Evolutionary conservation across 2,329 filamentous ascomycete species (phyloP).

Genomic region (Shiraia sp.): DNA sequence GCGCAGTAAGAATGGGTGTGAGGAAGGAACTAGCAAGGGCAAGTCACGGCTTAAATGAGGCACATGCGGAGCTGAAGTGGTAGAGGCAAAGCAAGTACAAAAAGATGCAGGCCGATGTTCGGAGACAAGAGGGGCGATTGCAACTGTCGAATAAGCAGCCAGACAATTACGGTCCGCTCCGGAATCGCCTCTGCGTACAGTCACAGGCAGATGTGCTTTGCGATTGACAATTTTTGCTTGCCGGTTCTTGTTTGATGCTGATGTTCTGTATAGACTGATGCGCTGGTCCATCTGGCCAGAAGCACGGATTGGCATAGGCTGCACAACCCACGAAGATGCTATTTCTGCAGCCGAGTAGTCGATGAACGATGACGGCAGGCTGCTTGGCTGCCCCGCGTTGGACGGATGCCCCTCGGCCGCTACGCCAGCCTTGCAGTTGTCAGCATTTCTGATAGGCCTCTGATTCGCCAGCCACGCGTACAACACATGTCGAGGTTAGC

Average conservation of each 20-base stretch:
- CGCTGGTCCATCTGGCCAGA: no score
- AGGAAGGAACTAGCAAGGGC: constrained; percentile 7
- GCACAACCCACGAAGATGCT: neutral
- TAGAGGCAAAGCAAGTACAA: constrained; percentile 31
- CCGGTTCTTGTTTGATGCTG: no score
- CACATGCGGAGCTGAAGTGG: constrained; percentile 28
- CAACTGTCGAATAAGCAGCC: constrained; percentile 26
- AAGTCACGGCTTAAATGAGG: constrained; percentile 25
- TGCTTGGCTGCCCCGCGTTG: constrained; percentile 2
- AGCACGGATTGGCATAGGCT: neutral
- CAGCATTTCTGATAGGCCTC: constrained; percentile 15
- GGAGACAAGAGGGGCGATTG: constrained; percentile 26
- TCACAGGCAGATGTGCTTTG: neutral
- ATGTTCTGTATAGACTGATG: no score
- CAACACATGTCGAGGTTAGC: neutral
- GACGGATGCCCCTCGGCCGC: constrained; percentile 3
- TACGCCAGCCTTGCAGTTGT: no score
- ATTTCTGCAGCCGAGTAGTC: no score
- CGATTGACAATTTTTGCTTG: neutral
- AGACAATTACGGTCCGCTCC: constrained; percentile 25
- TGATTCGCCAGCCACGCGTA: constrained; percentile 15
- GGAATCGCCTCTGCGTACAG: constrained; percentile 6
- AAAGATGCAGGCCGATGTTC: constrained; percentile 35
- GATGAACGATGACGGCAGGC: no score
- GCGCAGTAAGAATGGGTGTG: constrained; percentile 4